These are phyloP conservation scores for Zymoseptoria ardabiliae DNA, from an alignment of 2,329 filamentous ascomycete genomes.

Conservation along the genomic window DNA sequence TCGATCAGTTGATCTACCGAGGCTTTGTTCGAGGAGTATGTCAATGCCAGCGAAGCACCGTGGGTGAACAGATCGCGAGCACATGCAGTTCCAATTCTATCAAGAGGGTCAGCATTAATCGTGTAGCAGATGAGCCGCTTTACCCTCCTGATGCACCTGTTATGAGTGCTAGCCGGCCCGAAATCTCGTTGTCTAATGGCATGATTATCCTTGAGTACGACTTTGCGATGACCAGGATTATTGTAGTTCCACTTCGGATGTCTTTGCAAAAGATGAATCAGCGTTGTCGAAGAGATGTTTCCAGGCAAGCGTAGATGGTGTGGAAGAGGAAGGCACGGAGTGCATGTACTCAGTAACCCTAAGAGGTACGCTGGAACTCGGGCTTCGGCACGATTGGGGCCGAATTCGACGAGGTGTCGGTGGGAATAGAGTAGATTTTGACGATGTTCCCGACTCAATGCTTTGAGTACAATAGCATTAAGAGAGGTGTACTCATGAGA, in stretches of 20 bases:
- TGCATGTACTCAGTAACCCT: neutral
- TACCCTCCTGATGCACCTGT: conserved; percentile 57
- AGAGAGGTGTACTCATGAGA: neutral
- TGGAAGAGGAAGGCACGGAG: neutral
- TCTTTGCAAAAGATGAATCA: neutral
- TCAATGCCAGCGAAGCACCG: conserved; percentile 51
- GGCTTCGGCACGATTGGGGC: neutral
- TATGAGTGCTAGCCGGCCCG: conserved; percentile 50
- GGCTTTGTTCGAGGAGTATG: conserved; percentile 48
- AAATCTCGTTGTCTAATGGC: conserved; percentile 34
- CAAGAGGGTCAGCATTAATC: neutral
- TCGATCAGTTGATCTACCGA: conserved; percentile 40
- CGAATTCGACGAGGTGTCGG: neutral
- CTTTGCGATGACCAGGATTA: too few species aligned
- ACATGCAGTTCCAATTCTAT: conserved; percentile 54
- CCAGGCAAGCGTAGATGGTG: neutral
- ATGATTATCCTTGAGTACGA: neutral
- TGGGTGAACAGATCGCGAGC: conserved; percentile 48
- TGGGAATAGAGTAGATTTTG: neutral
- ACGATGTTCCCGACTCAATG: neutral
- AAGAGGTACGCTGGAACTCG: neutral
- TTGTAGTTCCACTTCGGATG: neutral
- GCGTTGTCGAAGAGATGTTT: too few species aligned
- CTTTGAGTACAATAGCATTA: neutral
- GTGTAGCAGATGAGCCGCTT: conserved; percentile 6